phyloP scores from a whole-genome alignment of 2,329 filamentous ascomycete genomes.

The Scedosporium dehoogii region DNA sequence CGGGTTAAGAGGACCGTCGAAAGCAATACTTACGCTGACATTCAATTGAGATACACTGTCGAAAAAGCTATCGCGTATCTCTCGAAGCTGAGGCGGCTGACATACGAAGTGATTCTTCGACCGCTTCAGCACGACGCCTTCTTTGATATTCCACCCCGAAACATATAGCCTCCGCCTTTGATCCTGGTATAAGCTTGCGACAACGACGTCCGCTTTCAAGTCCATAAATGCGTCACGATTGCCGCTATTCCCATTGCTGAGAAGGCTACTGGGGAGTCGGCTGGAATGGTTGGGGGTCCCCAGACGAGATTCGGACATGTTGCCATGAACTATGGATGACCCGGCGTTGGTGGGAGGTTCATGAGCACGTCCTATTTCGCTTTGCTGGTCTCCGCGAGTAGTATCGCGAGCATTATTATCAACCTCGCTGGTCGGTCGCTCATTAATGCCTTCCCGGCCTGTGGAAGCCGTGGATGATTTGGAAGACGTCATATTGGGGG shows the following conservation, averaged over 20 bases:
- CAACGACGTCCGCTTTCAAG: constrained; percentile 10
- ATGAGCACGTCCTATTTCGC: too few relatives aligned
- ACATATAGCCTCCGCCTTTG: constrained; percentile 10
- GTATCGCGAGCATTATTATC: too few relatives aligned
- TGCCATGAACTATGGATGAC: too few relatives aligned
- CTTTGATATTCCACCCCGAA: constrained; percentile 4
- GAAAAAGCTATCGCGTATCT: constrained; percentile 36
- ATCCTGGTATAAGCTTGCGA: constrained; percentile 11
- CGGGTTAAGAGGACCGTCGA: too few relatives aligned
- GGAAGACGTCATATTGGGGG: too few relatives aligned
- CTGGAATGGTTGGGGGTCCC: constrained; percentile 2
- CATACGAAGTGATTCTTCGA: constrained; percentile 32
- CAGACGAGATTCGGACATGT: too few relatives aligned
- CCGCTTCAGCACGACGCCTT: constrained; percentile 26
- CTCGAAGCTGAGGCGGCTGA: constrained; percentile 16
- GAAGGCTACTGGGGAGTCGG: not conserved
- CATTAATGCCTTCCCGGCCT: too few relatives aligned
- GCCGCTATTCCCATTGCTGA: constrained; percentile 1
- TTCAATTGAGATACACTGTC: constrained; percentile 32
- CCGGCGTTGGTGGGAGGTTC: too few relatives aligned
- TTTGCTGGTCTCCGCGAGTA: too few relatives aligned
- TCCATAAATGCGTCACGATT: constrained; percentile 6
- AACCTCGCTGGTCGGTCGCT: too few relatives aligned
- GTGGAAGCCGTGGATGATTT: too few relatives aligned
- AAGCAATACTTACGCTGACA: constrained; percentile 33